Percentiles rank a stretch among this genome's conserved stretches.
Conservation (phyloP, 129 eudicot genomes). For the Helianthus annuus region DNA sequence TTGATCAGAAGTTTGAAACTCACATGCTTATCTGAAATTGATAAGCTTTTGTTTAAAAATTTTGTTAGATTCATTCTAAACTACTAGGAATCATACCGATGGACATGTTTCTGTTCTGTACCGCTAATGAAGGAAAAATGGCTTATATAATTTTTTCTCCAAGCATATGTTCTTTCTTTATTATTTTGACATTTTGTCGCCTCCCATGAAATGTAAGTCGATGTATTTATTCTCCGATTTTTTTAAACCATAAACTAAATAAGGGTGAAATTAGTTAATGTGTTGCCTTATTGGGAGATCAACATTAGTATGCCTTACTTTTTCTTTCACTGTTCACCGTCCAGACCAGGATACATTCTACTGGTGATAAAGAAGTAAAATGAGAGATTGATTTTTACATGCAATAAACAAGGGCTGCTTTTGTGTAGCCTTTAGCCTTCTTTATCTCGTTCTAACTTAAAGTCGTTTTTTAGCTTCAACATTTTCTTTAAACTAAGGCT, state of each 20-base stretch:
- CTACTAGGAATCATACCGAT: not conserved
- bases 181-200: not conserved
- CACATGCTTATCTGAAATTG: not conserved
- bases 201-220: constrained; percentile 1
- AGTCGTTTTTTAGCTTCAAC: not conserved
- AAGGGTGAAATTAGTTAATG: not conserved
- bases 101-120: not conserved
- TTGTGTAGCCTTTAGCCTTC: constrained; percentile 10
- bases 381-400: constrained; percentile 1
- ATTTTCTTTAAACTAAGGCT: not conserved
- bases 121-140: not conserved
- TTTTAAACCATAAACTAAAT: not conserved
- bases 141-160: not conserved
- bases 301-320: not conserved
- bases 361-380: constrained; percentile 5
- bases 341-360: not conserved
- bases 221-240: not conserved
- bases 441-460: constrained; percentile 9
- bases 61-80: not conserved
- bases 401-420: not conserved
- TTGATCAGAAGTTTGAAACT: not conserved
- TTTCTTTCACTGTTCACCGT: not conserved
- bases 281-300: not conserved
- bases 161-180: not conserved
- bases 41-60: not conserved